A percentile compares a stretch with the other conserved stretches of the same genome.
phyloP scores from a whole-genome alignment of 75 land plant genomes.

The Sequoiadendron giganteum region DNA sequence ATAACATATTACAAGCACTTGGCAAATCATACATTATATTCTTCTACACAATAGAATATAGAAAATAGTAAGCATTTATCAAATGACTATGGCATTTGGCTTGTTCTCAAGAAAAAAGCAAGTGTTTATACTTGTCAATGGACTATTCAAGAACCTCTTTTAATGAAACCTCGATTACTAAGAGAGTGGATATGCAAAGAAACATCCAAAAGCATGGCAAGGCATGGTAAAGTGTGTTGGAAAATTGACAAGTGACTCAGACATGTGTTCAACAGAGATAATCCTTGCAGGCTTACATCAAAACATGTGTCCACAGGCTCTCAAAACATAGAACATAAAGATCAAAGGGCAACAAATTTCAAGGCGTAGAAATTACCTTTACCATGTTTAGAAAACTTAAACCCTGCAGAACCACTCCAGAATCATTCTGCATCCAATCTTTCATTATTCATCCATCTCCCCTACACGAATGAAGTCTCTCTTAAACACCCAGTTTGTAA shows the following conservation, averaged over 20 bases:
- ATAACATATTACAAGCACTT: neutral
- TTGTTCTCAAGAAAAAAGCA: neutral
- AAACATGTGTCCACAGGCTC: neutral
- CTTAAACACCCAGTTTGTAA: neutral
- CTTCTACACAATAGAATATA: neutral
- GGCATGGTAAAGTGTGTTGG: neutral
- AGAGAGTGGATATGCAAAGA: neutral
- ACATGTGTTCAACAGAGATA: neutral
- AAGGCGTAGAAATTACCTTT: neutral
- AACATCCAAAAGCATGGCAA: neutral
- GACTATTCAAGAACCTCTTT: neutral
- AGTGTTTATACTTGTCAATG: neutral
- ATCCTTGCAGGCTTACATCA: neutral
- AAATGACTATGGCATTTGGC: neutral
- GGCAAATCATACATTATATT: neutral
- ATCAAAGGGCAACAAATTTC: neutral
- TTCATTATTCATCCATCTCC: neutral
- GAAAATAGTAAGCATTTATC: neutral
- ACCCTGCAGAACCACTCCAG: neutral
- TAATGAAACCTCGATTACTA: neutral
- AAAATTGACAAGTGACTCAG: neutral
- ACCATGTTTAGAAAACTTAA: neutral
- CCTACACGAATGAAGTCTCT: neutral
- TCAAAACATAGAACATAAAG: neutral
- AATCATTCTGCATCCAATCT: neutral